A percentile compares a stretch with the other conserved stretches of the same genome.
Evolutionary conservation across 768 basidiomycete species (phyloP).

Genomic region (Agaricus sinodeliciosus): DNA sequence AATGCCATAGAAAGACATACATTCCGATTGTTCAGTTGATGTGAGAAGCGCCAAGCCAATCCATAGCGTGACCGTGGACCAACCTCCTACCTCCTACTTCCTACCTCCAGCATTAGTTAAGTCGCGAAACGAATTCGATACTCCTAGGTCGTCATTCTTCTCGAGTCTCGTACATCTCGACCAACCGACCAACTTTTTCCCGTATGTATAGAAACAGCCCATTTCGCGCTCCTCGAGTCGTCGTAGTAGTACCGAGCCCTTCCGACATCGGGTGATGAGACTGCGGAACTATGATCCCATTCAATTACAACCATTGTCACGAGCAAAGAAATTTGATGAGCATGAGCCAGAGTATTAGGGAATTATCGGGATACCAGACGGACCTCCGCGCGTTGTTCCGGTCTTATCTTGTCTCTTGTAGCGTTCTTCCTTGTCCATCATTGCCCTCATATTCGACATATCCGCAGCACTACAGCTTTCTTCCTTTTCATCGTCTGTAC

Average conservation of each 20-base stretch:
- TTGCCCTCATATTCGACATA: not conserved
- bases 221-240: not conserved
- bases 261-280: not conserved
- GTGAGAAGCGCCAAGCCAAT: too few relatives aligned
- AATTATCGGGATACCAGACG: too few relatives aligned
- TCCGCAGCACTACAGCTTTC: not conserved
- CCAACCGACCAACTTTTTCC: not conserved
- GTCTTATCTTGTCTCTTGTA: too few relatives aligned
- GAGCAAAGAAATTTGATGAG: too few relatives aligned
- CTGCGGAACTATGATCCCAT: not conserved
- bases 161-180: not conserved
- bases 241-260: not conserved
- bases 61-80: too few relatives aligned
- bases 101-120: not conserved
- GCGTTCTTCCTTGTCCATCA: not conserved
- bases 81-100: too few relatives aligned
- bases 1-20: too few relatives aligned
- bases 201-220: slow-evolving; percentile 2
- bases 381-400: too few relatives aligned
- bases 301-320: not conserved
- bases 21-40: too few relatives aligned
- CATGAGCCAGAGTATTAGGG: too few relatives aligned
- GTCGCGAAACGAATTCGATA: not conserved
- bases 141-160: not conserved
- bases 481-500: not conserved